phyloP scores from a whole-genome alignment of 192 early-diverging fungal species.

The Coemansia umbellata region DNA sequence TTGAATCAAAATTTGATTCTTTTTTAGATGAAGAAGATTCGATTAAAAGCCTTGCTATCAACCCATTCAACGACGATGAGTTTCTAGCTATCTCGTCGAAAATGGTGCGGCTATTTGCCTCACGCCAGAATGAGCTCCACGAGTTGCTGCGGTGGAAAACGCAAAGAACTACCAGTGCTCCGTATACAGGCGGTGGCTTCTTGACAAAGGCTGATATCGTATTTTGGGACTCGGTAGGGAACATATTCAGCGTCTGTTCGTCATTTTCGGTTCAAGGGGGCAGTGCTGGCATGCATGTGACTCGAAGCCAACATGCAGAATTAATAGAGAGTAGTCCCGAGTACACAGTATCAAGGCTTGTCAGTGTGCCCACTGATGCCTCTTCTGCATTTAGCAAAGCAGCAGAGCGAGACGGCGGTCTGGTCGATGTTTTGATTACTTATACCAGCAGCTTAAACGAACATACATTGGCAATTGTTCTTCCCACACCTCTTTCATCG shows the following conservation, averaged over 20 bases:
- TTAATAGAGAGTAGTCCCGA: not conserved
- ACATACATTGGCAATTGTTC: slow-evolving; percentile 29
- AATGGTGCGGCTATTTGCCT: slow-evolving; percentile 42
- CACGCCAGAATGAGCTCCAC: slow-evolving; percentile 31
- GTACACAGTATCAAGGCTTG: slow-evolving; percentile 7
- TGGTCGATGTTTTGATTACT: slow-evolving; percentile 15
- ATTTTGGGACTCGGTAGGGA: slow-evolving; percentile 44
- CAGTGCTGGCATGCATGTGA: slow-evolving; percentile 44
- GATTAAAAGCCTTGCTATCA: slow-evolving; percentile 18
- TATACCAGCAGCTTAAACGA: slow-evolving; percentile 19
- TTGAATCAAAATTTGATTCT: slow-evolving; percentile 32
- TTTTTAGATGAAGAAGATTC: slow-evolving; percentile 21
- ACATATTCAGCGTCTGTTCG: slow-evolving; percentile 44
- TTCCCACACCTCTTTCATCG: slow-evolving; percentile 36
- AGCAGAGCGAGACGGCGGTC: not conserved
- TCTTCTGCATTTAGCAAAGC: slow-evolving; percentile 11
- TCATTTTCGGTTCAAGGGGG: slow-evolving; percentile 42
- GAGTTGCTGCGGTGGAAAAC: slow-evolving; percentile 43
- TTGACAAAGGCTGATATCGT: slow-evolving; percentile 28
- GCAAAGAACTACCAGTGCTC: slow-evolving; percentile 16
- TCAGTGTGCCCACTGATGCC: slow-evolving; percentile 12
- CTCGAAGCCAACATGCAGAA: slow-evolving; percentile 17
- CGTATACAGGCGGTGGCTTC: slow-evolving; percentile 40
- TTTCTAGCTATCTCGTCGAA: slow-evolving; percentile 38
- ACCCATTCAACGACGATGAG: slow-evolving; percentile 48